Evolutionary conservation across 345 rosid species (phyloP), one percentile per base, ranked within the genome.

Genomic region (Hevea brasiliensis): DNA sequence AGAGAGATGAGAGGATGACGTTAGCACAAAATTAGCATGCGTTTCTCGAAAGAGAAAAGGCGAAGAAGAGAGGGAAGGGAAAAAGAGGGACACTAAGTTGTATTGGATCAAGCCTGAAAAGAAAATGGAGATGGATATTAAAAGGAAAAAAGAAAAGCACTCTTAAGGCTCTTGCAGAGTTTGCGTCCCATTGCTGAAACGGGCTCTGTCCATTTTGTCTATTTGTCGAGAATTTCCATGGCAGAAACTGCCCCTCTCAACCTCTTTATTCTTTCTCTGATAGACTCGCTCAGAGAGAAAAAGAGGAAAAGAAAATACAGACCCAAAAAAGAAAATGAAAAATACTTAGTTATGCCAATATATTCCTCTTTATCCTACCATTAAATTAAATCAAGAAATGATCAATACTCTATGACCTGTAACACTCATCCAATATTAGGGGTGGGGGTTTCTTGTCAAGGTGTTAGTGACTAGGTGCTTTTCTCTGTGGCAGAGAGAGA

Each of bases 131-230:
- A 74, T 37, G 24, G 70, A 41, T 51, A 32, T 26, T 51, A 53
- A 9, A 67, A 66, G 56, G 35, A 47, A 10, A 45, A 56, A 26
- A 71, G 54, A 70, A 47, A 24, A 64, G 51, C 55, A 73, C 70
- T 74, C 57, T 75, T 64, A 64, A 71, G 71, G 73, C 67, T 50
- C 62, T 66, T 69, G 81, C 84, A 72, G 71, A 61, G 73, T 61
- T 48, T 74, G 65, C 76, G 74, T 80, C 79, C 72, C 71, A 27
- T 72, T 76, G 71, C 55, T 60, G 80, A 77, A 79, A 71, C 56
- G 73, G 81, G 17, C 9, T 60, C 86, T 84, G 87, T 66, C 76
- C 58, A 35, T 23, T 50, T 83, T 87, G 86, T 87, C 88, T 79
- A 47, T 66, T 83, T 87, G 87, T 84, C 85, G 71, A 79, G 78